Base-by-base conservation (phyloP, 805 yeast species). In the Wickerhamomyces ciferrii region DNA sequence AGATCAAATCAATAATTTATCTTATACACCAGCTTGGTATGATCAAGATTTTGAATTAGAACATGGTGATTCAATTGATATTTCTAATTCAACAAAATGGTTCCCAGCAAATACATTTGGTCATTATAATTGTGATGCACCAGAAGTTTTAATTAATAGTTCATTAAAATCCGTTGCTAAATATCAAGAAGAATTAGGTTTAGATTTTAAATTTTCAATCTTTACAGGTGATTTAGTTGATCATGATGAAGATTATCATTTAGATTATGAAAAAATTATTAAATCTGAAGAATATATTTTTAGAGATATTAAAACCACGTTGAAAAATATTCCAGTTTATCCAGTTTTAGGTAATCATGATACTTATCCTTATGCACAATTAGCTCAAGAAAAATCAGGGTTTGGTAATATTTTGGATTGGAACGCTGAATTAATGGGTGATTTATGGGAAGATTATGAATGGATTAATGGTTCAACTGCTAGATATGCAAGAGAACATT, bases 181-280 rank as follows among this genome's bases (percentile, higher is more conserved):
- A 18, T 60, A 64, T 46, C 62, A 66, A 42, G 45, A 59, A 21
- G 45, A 56, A 13, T 50, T 58, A 8, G 54, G 63, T 25, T 52
- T 69, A 27, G 53, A 67, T 11, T 81, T 72, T 53, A 81, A 79
- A 44, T 82, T 83, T 54, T 71, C 84, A 1, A 62, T 83, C 31
- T 83, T 83, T 67, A 83, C 88, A 5, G 88, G 89, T 43, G 89
- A 83, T 56, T 67, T 81, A 53, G 85, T 82, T 42, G 87, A 83
- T 58, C 89, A 83, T 55, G 80, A 75, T 52, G 78, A 74, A 48
- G 58, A 66, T 14, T 70, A 71, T 39, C 70, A 72, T 52, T 71
- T 27, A 13, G 31, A 27, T 13, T 27, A 27, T 13, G 31, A 27
- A 27, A 27, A 27, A 27, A 27, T 8, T 14, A 27, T 73, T 44